Evolutionary conservation across 192 early-diverging fungal species (phyloP), one percentile per base, ranked within the genome.

Genomic region (Geosiphon pyriformis): DNA sequence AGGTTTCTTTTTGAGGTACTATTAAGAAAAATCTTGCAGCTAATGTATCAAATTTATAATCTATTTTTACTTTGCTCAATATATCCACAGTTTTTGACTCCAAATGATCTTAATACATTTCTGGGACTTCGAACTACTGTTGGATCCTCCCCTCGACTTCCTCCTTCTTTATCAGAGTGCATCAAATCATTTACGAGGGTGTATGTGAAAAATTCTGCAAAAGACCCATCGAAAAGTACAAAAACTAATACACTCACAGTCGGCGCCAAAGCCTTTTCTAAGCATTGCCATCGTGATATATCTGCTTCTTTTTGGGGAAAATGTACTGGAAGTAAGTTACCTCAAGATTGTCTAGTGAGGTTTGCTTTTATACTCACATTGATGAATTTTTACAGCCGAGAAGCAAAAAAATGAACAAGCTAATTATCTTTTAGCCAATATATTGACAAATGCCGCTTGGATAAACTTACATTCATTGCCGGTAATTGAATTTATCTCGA

Each of bases 391-490:
- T 53, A n/a, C 48, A 66, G 64, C 64, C 23, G 64, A 66, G 50
- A 55, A 66, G 20, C 64, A 55, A 25, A 71, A 71, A 51, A 71
- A 66, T 26, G 56, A 71, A 12, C 70, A 71, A 50, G 70, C 70
- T 10, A 71, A 64, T 53, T 11, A 2, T n/a, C 17, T 59, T 11
- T 52, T 71, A 30, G 27, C 65, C 22, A 65, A 66, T 32, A 71
- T 71, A 27, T 20, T 71, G 32, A 48, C 31, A 4, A 30, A 64
- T 32, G 70, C 57, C 6, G 63, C 65, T 23, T 71, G 70, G 70
- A 66, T 71, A 25, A 71, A 71, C 59, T 35, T 71, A 15, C 70
- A 71, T 65, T 65, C 63, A 49, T 32, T 71, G 3, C 63, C 64
- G 56, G 70, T 71, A 57, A 32, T 29, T 18, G 3, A 30, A 29